Conservation (phyloP, 352 stramenopile genomes). For the Blastocystis sp. region DNA sequence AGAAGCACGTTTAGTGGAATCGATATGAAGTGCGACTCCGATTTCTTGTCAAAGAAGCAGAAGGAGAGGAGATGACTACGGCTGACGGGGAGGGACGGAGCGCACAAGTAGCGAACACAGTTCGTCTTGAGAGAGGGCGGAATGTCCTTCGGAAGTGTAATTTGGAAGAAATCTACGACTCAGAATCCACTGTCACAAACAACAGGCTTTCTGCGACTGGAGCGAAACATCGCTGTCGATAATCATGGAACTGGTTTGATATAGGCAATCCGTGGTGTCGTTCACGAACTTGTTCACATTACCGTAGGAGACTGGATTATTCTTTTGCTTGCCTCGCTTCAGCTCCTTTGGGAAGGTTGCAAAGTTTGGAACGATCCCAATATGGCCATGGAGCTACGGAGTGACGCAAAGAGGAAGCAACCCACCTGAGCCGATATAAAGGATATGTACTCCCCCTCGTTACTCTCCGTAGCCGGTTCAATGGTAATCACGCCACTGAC, state of each 20-base stretch:
- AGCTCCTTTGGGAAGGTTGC: conserved; percentile 16
- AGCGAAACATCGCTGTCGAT: conserved; percentile 39
- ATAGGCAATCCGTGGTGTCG: conserved; percentile 58
- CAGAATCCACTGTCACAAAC: neutral
- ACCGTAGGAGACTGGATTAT: conserved; percentile 35
- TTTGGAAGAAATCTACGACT: conserved; percentile 46
- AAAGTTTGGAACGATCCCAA: conserved; percentile 43
- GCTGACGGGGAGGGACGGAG: neutral
- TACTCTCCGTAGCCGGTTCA: neutral
- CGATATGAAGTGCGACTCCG: conserved; percentile 24
- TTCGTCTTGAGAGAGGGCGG: conserved; percentile 30
- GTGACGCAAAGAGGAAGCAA: neutral
- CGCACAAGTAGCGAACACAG: conserved; percentile 56
- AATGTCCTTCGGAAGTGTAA: conserved; percentile 50
- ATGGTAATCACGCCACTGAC: conserved; percentile 43
- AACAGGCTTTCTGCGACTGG: conserved; percentile 33
- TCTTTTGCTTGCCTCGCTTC: neutral
- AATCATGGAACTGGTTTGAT: conserved; percentile 52
- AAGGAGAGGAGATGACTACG: conserved; percentile 61
- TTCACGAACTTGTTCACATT: conserved; percentile 58
- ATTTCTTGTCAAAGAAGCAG: conserved; percentile 30
- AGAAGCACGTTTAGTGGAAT: conserved; percentile 28
- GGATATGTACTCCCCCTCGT: conserved; percentile 36
- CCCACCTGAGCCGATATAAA: conserved; percentile 59
- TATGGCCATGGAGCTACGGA: conserved; percentile 44